Conservation (phyloP, 2,329 filamentous ascomycete species). For the Intubia oerlemansii region DNA sequence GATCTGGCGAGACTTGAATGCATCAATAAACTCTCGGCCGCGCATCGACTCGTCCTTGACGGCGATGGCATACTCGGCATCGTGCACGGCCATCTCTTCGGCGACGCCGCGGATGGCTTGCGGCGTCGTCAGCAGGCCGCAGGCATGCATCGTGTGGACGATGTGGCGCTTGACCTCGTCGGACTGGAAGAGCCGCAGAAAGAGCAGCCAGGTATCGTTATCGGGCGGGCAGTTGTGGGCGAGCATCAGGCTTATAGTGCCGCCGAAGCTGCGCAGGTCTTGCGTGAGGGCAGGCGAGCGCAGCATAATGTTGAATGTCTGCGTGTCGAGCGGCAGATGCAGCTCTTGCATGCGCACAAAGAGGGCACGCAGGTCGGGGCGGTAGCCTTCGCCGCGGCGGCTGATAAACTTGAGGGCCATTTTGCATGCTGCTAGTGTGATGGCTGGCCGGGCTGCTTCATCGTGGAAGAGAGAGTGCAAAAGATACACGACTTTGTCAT, state of each 20-base stretch:
- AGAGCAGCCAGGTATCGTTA: constrained; percentile 24
- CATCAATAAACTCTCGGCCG: constrained; percentile 9
- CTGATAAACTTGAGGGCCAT: constrained; percentile 21
- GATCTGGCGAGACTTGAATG: constrained; percentile 19
- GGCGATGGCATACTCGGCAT: constrained; percentile 18
- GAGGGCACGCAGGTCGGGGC: constrained; percentile 13
- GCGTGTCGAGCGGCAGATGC: constrained; percentile 21
- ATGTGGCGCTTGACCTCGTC: constrained; percentile 30
- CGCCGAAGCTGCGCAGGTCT: constrained; percentile 21
- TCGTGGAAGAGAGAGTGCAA: constrained; percentile 19
- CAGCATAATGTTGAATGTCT: constrained; percentile 26
- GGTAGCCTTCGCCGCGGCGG: constrained; percentile 9
- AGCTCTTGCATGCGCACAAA: constrained; percentile 16
- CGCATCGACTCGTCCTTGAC: background rate
- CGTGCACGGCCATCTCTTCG: constrained; percentile 19
- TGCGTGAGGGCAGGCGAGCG: constrained; percentile 17
- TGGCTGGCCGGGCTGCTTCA: constrained; percentile 12
- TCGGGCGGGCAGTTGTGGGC: constrained; percentile 18
- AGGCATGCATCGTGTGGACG: constrained; percentile 23
- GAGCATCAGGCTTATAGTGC: constrained; percentile 20
- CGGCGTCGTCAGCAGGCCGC: constrained; percentile 19
- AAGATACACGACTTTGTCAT: constrained; percentile 17
- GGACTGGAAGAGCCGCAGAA: constrained; percentile 31
- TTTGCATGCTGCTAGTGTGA: constrained; percentile 20
- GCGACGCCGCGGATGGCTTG: constrained; percentile 18